These are phyloP conservation scores for Blumeria graminis DNA, from an alignment of 2,329 filamentous ascomycete genomes.

Conservation along the genomic window DNA sequence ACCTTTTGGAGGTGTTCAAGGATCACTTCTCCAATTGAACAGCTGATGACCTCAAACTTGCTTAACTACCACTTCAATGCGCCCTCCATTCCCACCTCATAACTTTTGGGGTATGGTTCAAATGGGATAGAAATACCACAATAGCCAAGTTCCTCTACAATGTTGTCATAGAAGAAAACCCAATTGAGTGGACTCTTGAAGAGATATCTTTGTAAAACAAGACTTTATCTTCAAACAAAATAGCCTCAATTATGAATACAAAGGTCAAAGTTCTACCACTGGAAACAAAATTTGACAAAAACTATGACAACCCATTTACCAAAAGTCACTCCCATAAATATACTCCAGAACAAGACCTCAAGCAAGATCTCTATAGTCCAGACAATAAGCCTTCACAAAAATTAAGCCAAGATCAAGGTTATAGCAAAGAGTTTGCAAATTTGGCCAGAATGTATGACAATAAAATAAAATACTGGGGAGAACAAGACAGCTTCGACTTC, in stretches of 20 bases:
- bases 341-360: too few relatives aligned
- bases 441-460: too few relatives aligned
- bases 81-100: not conserved
- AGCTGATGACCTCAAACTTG: not conserved
- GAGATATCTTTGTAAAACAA: not conserved
- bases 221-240: constrained; percentile 1
- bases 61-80: not conserved
- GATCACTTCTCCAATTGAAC: not conserved
- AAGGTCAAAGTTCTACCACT: not conserved
- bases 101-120: not conserved
- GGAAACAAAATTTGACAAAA: not conserved
- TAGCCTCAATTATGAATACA: too few relatives aligned
- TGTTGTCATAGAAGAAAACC: not conserved
- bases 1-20: not conserved
- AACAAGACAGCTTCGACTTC: too few relatives aligned
- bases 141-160: not conserved
- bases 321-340: too few relatives aligned
- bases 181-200: not conserved
- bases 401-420: too few relatives aligned
- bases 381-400: too few relatives aligned
- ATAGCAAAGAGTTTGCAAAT: too few relatives aligned
- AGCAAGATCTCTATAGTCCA: too few relatives aligned
- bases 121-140: not conserved
- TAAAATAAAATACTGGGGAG: too few relatives aligned
- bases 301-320: too few relatives aligned